Evolutionary conservation across 257 asterid species (phyloP).

Genomic region (Ophiorrhiza pumila): DNA sequence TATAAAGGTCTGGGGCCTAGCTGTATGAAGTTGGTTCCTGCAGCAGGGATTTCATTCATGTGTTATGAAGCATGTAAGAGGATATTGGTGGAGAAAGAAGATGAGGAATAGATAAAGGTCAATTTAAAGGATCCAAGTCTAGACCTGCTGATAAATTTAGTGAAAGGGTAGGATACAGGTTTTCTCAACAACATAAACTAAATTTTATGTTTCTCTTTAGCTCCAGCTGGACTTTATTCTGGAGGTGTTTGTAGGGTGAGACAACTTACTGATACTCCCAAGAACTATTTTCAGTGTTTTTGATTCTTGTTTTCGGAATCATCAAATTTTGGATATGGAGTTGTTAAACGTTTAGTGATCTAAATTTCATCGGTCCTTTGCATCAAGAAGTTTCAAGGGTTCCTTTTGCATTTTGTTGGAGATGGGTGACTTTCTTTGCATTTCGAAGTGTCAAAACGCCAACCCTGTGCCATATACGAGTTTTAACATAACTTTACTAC

Average conservation of each 20-base stretch:
- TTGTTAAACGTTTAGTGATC: background rate
- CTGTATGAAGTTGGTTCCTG: conserved; percentile 88
- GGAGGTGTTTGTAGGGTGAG: conserved; percentile 18
- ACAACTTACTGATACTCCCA: conserved; percentile 9
- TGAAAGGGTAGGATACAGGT: conserved; percentile 19
- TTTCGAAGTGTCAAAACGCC: too few relatives aligned
- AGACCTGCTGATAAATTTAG: conserved; percentile 4
- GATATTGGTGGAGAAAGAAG: conserved; percentile 72
- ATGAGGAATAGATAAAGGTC: conserved; percentile 36
- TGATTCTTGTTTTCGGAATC: conserved; percentile 21
- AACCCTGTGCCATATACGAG: too few relatives aligned
- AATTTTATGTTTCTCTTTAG: background rate
- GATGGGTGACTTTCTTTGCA: too few relatives aligned
- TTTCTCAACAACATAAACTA: conserved; percentile 15
- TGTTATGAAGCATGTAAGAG: conserved; percentile 93
- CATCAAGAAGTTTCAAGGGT: too few relatives aligned
- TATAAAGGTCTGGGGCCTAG: conserved; percentile 93
- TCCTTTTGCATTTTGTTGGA: too few relatives aligned
- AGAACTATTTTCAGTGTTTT: conserved; percentile 2
- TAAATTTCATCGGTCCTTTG: too few relatives aligned
- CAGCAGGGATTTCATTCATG: conserved; percentile 97
- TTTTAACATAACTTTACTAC: too few relatives aligned
- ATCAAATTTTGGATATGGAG: conserved; percentile 5
- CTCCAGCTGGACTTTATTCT: conserved; percentile 18
- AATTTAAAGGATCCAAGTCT: background rate